Percentiles rank a stretch among this genome's conserved stretches.
These are phyloP conservation scores for Ordospora colligata DNA, from an alignment of 371 early-diverging fungal genomes.

Conservation along the genomic window DNA sequence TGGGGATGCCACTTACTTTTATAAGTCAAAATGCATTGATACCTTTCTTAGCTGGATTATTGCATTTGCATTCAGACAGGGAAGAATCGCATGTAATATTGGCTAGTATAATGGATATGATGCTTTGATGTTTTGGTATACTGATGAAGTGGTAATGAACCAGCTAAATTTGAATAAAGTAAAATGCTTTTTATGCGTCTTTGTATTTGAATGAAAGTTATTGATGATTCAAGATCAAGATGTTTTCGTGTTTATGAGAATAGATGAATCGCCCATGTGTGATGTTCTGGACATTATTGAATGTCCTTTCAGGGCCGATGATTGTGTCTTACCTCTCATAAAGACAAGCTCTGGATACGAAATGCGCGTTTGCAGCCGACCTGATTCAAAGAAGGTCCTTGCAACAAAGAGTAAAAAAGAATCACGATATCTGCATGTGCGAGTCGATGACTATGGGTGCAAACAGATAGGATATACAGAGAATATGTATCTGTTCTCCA, in stretches of 20 bases:
- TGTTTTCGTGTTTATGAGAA: too few relatives aligned
- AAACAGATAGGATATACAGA: neutral
- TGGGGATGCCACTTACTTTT: slow-evolving; percentile 21
- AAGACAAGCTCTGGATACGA: slow-evolving; percentile 21
- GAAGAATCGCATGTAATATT: slow-evolving; percentile 13
- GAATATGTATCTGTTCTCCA: slow-evolving; percentile 12
- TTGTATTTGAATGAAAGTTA: too few relatives aligned
- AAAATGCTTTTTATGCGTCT: too few relatives aligned
- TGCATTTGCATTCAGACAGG: slow-evolving; percentile 29
- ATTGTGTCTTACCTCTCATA: neutral
- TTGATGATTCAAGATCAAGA: too few relatives aligned
- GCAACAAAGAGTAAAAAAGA: neutral
- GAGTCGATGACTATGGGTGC: neutral
- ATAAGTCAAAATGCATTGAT: slow-evolving; percentile 2
- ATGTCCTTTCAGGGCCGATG: neutral
- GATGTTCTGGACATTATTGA: neutral
- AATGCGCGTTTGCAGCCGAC: neutral
- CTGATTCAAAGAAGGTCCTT: slow-evolving; percentile 21
- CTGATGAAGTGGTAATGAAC: too few relatives aligned
- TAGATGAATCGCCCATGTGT: neutral
- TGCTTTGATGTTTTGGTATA: too few relatives aligned
- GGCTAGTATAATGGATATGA: neutral
- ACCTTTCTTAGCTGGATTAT: slow-evolving; percentile 36
- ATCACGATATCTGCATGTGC: slow-evolving; percentile 13
- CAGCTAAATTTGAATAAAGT: too few relatives aligned